Percentiles rank a stretch among this genome's conserved stretches.
Evolutionary conservation across 768 basidiomycete species (phyloP).

Genomic region (Suillus clintonianus): DNA sequence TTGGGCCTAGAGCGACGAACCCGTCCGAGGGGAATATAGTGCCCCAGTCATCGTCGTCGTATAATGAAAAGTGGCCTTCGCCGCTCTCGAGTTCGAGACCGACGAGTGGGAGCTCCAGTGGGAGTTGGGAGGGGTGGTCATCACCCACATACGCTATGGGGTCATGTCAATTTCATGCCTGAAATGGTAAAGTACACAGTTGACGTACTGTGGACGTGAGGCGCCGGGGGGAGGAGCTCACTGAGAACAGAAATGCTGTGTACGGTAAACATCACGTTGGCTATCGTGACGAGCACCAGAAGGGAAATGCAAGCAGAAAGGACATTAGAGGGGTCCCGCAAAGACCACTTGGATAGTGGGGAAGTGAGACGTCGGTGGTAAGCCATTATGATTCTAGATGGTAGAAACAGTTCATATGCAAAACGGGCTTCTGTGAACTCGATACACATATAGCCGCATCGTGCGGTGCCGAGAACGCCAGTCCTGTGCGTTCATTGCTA

Average conservation of each 20-base stretch:
- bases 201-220: constrained; percentile 26
- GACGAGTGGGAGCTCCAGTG: constrained; percentile 28
- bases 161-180: neutral
- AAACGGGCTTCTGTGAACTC: neutral
- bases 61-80: constrained; percentile 29
- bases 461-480: neutral
- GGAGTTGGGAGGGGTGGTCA: constrained; percentile 34
- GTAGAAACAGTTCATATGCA: neutral
- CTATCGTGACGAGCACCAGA: constrained; percentile 21
- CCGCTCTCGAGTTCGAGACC: constrained; percentile 29
- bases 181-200: neutral
- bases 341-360: neutral
- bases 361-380: neutral
- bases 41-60: constrained; percentile 38
- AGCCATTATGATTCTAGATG: neutral
- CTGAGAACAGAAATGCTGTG: constrained; percentile 17
- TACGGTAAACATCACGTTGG: constrained; percentile 22
- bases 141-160: constrained; percentile 29
- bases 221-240: constrained; percentile 10
- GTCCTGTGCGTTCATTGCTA: neutral
- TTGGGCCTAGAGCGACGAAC: constrained; percentile 36
- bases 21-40: constrained; percentile 34
- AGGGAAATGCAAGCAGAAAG: constrained; percentile 17
- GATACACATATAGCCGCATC: constrained; percentile 1
- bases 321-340: neutral